Evolutionary conservation across 2,329 filamentous ascomycete species (phyloP), one percentile per base, ranked within the genome.

Genomic region (Sarocladium strictum): DNA sequence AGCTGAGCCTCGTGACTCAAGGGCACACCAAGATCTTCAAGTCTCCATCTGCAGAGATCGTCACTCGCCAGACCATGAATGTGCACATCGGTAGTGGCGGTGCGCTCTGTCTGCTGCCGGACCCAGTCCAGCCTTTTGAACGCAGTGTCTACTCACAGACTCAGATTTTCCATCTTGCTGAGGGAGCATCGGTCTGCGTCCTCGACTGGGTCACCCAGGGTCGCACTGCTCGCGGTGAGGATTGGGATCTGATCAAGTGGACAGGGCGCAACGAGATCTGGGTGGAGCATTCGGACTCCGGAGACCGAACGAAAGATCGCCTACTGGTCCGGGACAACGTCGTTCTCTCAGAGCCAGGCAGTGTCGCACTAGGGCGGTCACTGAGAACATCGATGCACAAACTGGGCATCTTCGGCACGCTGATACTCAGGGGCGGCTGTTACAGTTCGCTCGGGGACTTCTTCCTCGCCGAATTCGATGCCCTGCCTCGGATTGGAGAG

Each of bases 11-110:
- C 33, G 80, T 82, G 57, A 86, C 83, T 1, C 83, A 86, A 74
- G 93, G 93, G 53, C 90, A 91, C 71, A 97, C 94, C 57, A 99
- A 97, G 73, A 85, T 99, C 62, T 97, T 96, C 80, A 96, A 94
- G 67, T 88, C 90, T 1, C 69, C 81, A 49, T 73, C 75, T 54
- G 71, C 72, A 33, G 72, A 79, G 40, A 69, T 81, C 12, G 66
- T 80, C 45, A 87, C 85, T 1, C 75, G 76, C 19, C 85, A 88
- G 67, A 73, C 66, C 1, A 68, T 88, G 56, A 67, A 72, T 12
- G 76, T 81, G 29, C 67, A 68, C 2, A 71, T 88, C 53, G 71
- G 75, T 23, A 62, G 74, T 14, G 73, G 69, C 21, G 81, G 76
- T 6, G 79, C 77, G 1, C 72, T 87, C 14, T 86, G 85, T 63